A percentile compares a stretch with the other conserved stretches of the same genome.
Conservation (phyloP, 1,139 yeast genomes). For the Candida smagusa region DNA sequence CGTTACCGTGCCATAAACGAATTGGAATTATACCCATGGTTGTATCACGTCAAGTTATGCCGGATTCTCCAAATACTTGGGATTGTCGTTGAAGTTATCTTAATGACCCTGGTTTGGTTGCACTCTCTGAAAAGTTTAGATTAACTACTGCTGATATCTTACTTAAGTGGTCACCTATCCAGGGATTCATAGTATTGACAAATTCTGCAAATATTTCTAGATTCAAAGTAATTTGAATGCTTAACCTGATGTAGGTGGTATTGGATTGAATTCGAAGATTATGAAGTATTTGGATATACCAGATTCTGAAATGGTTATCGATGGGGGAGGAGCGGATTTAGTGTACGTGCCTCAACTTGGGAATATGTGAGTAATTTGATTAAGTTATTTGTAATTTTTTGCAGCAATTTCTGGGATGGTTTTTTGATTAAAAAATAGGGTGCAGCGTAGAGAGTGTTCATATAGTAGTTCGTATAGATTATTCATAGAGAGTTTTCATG, state of each 20-base stretch:
- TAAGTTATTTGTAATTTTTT: too few relatives aligned
- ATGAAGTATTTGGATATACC: conserved; percentile 32
- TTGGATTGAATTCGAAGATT: conserved; percentile 32
- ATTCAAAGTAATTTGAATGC: conserved; percentile 34
- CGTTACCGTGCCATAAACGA: conserved; percentile 43
- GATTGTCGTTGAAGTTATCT: conserved; percentile 61
- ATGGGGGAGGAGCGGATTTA: conserved; percentile 28
- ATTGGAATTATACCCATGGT: conserved; percentile 48
- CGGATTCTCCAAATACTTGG: conserved; percentile 33
- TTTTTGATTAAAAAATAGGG: too few relatives aligned
- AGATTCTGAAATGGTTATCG: conserved; percentile 26
- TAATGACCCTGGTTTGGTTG: conserved; percentile 46
- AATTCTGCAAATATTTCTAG: conserved; percentile 58
- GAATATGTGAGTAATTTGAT: too few relatives aligned
- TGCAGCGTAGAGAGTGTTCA: too few relatives aligned
- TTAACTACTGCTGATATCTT: conserved; percentile 27
- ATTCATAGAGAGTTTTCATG: too few relatives aligned
- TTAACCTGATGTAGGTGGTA: conserved; percentile 31
- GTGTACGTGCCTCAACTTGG: too few relatives aligned
- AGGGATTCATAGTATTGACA: conserved; percentile 70
- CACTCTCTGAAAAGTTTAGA: conserved; percentile 22
- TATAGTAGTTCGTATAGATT: too few relatives aligned
- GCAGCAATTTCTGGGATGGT: too few relatives aligned
- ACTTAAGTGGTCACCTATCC: conserved; percentile 39
- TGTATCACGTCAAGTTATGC: conserved; percentile 37